These are phyloP conservation scores for Chrysanthemum seticuspe DNA, from an alignment of 129 eudicot species.

Conservation along the genomic window DNA sequence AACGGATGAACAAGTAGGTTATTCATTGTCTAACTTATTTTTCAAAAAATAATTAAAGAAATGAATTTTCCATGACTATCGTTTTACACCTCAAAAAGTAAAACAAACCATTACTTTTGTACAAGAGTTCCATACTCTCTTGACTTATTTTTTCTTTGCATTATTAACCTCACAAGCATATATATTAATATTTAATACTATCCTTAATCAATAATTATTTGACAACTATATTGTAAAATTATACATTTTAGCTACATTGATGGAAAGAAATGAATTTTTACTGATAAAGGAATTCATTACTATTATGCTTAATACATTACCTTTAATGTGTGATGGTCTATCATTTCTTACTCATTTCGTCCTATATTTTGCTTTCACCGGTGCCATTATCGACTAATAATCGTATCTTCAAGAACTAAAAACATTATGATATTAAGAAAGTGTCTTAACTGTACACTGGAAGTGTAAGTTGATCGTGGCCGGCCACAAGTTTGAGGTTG, in stretches of 20 bases:
- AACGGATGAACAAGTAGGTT: too few species aligned
- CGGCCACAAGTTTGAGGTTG: not conserved
- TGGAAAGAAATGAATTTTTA: not conserved
- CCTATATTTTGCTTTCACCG: not conserved
- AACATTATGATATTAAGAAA: not conserved
- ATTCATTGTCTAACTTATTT: too few species aligned
- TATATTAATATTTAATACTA: too few species aligned
- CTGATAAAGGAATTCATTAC: not conserved
- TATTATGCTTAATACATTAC: slow-evolving; percentile 1
- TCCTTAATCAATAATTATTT: too few species aligned
- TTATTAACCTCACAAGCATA: too few species aligned
- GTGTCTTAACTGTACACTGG: not conserved
- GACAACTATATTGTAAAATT: too few species aligned
- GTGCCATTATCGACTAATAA: not conserved
- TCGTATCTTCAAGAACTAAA: not conserved
- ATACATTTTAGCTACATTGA: not conserved
- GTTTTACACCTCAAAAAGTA: too few species aligned
- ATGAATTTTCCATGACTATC: too few species aligned
- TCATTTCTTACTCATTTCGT: not conserved
- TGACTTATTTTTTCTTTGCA: too few species aligned
- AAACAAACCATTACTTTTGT: too few species aligned
- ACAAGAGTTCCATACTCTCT: too few species aligned
- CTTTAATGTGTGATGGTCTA: slow-evolving; percentile 1
- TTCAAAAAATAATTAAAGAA: too few species aligned
- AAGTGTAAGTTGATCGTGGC: not conserved